Evolutionary conservation across 192 early-diverging fungal species (phyloP).

Genomic region (Obelidium mucronatum): DNA sequence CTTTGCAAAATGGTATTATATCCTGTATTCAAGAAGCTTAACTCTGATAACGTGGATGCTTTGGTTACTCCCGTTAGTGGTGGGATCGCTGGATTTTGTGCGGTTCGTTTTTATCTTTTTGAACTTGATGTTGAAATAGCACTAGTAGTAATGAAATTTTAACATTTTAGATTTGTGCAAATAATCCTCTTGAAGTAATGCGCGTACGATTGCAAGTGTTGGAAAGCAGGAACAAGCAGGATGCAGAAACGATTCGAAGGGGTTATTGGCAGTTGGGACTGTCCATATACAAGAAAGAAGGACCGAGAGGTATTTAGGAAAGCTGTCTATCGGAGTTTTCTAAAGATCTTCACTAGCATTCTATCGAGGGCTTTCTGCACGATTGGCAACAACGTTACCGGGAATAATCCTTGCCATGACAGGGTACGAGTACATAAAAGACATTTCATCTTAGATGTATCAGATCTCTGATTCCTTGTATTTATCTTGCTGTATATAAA

Average conservation of each 20-base stretch:
- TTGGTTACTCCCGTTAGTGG: conserved; percentile 38
- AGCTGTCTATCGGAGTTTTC: neutral
- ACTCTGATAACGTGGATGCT: conserved; percentile 28
- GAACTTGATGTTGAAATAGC: too few species aligned
- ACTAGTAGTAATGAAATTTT: neutral
- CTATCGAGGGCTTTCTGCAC: conserved; percentile 47
- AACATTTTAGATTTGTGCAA: conserved; percentile 31
- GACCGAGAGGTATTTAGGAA: conserved; percentile 19
- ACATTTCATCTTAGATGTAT: too few species aligned
- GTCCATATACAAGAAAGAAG: conserved; percentile 43
- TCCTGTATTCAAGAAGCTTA: conserved; percentile 19
- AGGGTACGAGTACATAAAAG: conserved; percentile 56
- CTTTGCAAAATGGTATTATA: conserved; percentile 41
- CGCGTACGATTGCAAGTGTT: conserved; percentile 52
- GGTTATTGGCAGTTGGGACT: conserved; percentile 47
- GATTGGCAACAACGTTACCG: conserved; percentile 51
- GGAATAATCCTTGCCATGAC: conserved; percentile 53
- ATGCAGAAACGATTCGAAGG: conserved; percentile 41
- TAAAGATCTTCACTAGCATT: conserved; percentile 35
- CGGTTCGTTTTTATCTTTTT: conserved; percentile 30
- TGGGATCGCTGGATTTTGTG: conserved; percentile 44
- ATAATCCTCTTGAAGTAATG: conserved; percentile 58
- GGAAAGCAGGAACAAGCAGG: conserved; percentile 39
- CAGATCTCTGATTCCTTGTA: too few species aligned
- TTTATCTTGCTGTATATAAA: too few species aligned